phyloP scores from a whole-genome alignment of 331 rosid genomes.

The Rosa hybrid region DNA sequence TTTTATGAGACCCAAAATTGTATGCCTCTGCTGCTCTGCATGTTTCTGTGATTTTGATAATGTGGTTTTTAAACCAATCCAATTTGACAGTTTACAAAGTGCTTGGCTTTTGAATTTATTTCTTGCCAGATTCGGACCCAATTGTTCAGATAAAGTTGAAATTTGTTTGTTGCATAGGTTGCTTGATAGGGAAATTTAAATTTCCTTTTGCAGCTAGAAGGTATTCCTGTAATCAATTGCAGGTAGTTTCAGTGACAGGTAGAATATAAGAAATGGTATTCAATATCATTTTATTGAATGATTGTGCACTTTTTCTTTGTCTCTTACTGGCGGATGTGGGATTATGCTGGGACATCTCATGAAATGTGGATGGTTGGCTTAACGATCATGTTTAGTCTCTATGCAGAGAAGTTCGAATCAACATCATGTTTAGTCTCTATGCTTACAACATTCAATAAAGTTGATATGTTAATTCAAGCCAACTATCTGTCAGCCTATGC shows the following conservation, averaged over 20 bases:
- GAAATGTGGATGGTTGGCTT: not conserved
- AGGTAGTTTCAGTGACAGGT: not conserved
- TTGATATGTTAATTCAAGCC: too few relatives aligned
- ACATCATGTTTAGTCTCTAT: too few relatives aligned
- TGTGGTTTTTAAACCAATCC: not conserved
- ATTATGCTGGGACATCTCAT: too few relatives aligned
- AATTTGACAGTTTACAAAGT: not conserved
- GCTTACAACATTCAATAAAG: too few relatives aligned
- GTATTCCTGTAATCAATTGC: not conserved
- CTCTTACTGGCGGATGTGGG: too few relatives aligned
- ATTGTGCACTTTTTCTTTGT: not conserved
- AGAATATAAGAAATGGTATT: not conserved
- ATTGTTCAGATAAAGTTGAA: not conserved
- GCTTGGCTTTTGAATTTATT: not conserved
- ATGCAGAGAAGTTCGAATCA: too few relatives aligned
- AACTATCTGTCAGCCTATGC: not conserved
- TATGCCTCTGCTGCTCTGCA: not conserved
- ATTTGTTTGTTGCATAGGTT: not conserved
- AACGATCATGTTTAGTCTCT: too few relatives aligned
- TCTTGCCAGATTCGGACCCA: not conserved
- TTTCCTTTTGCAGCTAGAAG: not conserved
- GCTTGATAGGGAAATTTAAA: not conserved
- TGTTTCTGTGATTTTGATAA: not conserved
- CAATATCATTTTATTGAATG: not conserved
- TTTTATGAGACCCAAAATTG: not conserved